Evolutionary conservation across 306 rosid genomes (phyloP), one percentile per base, ranked within the genome.

Genomic region (Lotus japonicus): DNA sequence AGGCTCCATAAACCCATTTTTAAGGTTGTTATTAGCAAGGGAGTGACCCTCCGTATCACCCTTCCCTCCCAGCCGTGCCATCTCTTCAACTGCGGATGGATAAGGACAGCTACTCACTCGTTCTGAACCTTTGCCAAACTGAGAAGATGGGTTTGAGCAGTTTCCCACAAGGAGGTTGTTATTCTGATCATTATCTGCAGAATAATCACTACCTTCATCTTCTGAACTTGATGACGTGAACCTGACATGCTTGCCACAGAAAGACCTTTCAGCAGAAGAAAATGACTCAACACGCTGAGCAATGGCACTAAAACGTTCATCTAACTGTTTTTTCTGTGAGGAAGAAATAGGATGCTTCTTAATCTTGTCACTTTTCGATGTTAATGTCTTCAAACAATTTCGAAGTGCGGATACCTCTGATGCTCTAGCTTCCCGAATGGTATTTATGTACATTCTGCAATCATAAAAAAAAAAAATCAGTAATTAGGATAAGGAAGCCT

Each of bases 81-180:
- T 84, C 89, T 90, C 98, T 84, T 90, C 98, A 44, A 57, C 62
- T 49, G 86, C 91, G 68, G 96, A 90, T 23, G 90, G 97, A 71
- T 94, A 94, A 68, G 98, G 98, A 64, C 98, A 94, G 72, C 82
- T 82, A 72, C 94, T 86, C 46, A 67, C 76, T 70, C 85, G 83
- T 66, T 88, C 91, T 13, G 86, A 70, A 76, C 66, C 77, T 80
- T 55, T 75, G 64, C 69, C 78, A 44, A 65, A 66, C 56, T 83
- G 77, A 48, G 82, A 58, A 14, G 83, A 78, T 33, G 84, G n/a
- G 11, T 66, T 81, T 73, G 69, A 51, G 28, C 57, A 78, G 52
- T 55, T 62, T 4, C 66, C 82, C 12, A 11, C 57, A 54, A 46
- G 62, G 48, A 62, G 64, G 56, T 67, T 74, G 70, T 69, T 50